Base-by-base conservation (phyloP, 805 yeast species). In the Spathaspora sp. region DNA sequence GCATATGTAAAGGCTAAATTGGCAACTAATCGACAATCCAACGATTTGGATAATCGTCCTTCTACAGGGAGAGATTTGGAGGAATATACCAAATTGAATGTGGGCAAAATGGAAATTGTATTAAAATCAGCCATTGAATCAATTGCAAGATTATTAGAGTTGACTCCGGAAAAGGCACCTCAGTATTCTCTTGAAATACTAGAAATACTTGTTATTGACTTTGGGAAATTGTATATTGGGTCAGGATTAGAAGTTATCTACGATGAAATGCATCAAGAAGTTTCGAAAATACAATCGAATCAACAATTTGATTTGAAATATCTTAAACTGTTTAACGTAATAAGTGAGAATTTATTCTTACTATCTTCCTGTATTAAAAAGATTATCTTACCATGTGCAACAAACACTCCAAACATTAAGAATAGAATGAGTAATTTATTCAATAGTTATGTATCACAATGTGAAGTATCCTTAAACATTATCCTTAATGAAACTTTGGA, bases 81-180 rank as follows among this genome's bases (percentile, higher is more conserved):
- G 48, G 70, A 66, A 42, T 62, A 55, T 44, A 53, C 62, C 1
- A 60, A 60, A 14, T 55, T 79, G 44, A 73, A 75, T 29, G 62
- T 85, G 6, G 59, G 68, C 14, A 69, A 75, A 23, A 83, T 88
- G 2, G 92, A 89, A 56, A 70, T 75, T 2, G 79, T 89, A 51
- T 70, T 90, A 42, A 85, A 83, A 57, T 80, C 87, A 16, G 79
- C 85, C 7, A 86, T 89, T 35, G 97, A 91, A 67, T 78, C 92
- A 1, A 73, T 90, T 4, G 86, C 92, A 2, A 76, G 97, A 62
- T 75, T 86, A 3, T 77, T 89, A 60, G 97, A 90, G 63, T 71
- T 89, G 39, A 76, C 84, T 0, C 89, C 93, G 1, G 70, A 72
- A 26, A 82, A 79, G 52, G 73, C 87, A 1, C 78, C 85, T 6